phyloP scores from a whole-genome alignment of 2,329 filamentous ascomycete genomes.

The Magnaporthiopsis incrustans region DNA sequence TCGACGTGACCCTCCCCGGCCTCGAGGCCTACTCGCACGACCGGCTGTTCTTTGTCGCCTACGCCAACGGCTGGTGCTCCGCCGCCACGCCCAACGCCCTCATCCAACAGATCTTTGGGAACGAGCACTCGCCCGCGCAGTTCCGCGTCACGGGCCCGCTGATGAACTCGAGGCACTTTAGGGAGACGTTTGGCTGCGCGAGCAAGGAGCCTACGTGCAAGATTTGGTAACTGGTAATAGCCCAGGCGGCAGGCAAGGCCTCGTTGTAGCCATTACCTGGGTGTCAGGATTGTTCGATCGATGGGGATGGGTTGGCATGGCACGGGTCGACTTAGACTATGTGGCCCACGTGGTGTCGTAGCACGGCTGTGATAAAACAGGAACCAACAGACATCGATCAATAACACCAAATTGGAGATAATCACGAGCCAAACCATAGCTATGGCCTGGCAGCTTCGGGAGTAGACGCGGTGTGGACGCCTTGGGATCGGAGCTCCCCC shows the following conservation, averaged over 20 bases:
- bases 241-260: no score
- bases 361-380: neutral
- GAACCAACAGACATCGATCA: neutral
- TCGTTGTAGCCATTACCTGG: no score
- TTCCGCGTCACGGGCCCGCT: conserved; percentile 56
- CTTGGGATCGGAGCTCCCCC: no score
- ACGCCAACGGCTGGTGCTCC: conserved; percentile 58
- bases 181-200: conserved; percentile 58
- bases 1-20: conserved; percentile 47
- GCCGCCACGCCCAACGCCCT: conserved; percentile 52
- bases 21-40: conserved; percentile 55
- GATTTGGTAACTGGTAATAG: conserved; percentile 58
- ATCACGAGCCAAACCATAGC: no score
- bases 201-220: conserved; percentile 60
- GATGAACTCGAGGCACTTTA: conserved; percentile 60
- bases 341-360: neutral
- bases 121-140: conserved; percentile 58
- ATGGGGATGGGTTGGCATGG: neutral
- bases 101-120: conserved; percentile 49
- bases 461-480: no score
- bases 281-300: no score
- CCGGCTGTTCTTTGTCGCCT: conserved; percentile 62
- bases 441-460: no score
- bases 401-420: no score
- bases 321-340: no score